Evolutionary conservation across 169 alveolate species (phyloP).

Genomic region (Miamiensis avidus): DNA sequence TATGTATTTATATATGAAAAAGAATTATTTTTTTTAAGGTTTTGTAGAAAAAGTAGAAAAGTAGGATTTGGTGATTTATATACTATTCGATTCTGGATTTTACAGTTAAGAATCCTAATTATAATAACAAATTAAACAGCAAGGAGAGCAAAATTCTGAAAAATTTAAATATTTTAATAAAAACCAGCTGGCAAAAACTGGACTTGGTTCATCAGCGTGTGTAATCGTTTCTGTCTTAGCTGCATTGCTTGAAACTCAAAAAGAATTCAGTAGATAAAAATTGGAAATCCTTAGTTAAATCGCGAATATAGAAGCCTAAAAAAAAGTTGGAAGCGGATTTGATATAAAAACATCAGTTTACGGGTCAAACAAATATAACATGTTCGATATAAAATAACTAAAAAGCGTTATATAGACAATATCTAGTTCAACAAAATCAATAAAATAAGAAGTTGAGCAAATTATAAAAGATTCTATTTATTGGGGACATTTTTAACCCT

Average conservation of each 20-base stretch:
- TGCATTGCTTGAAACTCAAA: background rate
- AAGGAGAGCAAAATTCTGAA: background rate
- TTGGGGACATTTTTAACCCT: background rate
- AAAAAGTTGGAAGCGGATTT: constrained; percentile 24
- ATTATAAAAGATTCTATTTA: too few relatives aligned
- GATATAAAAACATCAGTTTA: constrained; percentile 17
- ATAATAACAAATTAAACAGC: too few relatives aligned
- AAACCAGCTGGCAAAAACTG: constrained; percentile 11
- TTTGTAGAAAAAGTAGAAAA: background rate
- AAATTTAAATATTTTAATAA: constrained; percentile 16
- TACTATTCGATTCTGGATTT: constrained; percentile 5
- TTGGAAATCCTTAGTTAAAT: constrained; percentile 13
- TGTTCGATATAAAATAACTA: background rate
- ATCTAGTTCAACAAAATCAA: too few relatives aligned
- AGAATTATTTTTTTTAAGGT: too few relatives aligned
- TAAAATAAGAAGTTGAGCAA: background rate
- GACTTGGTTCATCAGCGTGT: constrained; percentile 20
- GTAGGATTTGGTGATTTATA: background rate
- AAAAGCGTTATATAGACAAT: too few relatives aligned
- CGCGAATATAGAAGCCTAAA: constrained; percentile 23
- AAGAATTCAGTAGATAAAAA: background rate
- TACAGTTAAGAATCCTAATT: constrained; percentile 2
- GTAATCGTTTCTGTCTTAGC: constrained; percentile 10
- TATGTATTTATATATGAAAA: background rate
- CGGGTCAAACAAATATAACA: constrained; percentile 13